Base-by-base conservation (phyloP, 2,329 filamentous ascomycete species). In the Microdochium bolleyi region DNA sequence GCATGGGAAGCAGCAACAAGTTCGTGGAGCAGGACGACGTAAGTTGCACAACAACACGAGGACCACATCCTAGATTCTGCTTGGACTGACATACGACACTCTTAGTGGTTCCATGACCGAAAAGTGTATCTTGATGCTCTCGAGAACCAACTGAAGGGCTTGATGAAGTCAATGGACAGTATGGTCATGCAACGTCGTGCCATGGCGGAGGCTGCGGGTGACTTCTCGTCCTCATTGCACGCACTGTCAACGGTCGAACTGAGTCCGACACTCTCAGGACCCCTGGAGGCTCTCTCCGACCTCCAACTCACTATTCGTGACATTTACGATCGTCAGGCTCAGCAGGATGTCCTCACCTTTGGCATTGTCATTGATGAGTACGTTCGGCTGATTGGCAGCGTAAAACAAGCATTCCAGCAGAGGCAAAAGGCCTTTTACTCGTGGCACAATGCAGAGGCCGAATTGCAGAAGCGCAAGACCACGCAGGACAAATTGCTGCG, bases 321-420 rank as follows among this genome's bases (percentile, higher is more conserved):
- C 63, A 83, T 99, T 1, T 97, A 99, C 67, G 91, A 96, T 61
- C 88, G 94, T 22, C 94, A 99, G 70, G 94, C 94, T 11, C 91
- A 96, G 71, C 94, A 99, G 68, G 94, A 99, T 65, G 87, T 97
- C 30, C 78, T 99, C 51, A 99, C 94, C 0, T 84, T 99, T 58
- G 94, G 94, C 37, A 97, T 97, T 64, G 95, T 95, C 46, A 92
- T 99, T 57, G 94, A 99, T 59, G 94, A 99, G 71, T 99, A 99
- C 71, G 95, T 99, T 61, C 89, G 94, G 4, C 73, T 99, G 46
- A 97, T 99, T 61, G 90, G 91, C 30, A 95, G 89, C 52, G 89
- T 97, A 55, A 99, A 99, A 76, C 89, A 87, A 56, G 89, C 94
- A 0, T 99, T 99, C 65, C 74, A 80, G 34, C 92, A 96, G 69